Conservation (phyloP, 2,329 filamentous ascomycete species). For the Clonostachys rosea region DNA sequence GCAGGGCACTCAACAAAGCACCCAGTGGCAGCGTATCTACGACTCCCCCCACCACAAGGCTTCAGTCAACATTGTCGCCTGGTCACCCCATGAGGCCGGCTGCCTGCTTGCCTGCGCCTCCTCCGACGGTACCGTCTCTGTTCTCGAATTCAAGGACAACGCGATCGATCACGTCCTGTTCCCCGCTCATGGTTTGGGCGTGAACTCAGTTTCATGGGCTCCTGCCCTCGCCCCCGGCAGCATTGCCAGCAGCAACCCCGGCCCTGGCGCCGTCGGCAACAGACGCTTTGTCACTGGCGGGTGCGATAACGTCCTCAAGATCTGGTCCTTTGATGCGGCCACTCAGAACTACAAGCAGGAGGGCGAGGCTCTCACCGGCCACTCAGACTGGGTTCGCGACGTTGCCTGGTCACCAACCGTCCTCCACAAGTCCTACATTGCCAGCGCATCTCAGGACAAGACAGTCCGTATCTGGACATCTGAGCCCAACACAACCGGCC, state of each 20-base stretch:
- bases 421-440: slow-evolving; percentile 93
- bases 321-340: slow-evolving; percentile 78
- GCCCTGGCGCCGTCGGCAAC: slow-evolving; percentile 54
- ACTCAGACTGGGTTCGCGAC: slow-evolving; percentile 95
- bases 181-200: slow-evolving; percentile 86
- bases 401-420: slow-evolving; percentile 97
- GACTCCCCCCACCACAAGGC: slow-evolving; percentile 93
- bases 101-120: slow-evolving; percentile 93
- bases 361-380: slow-evolving; percentile 65
- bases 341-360: slow-evolving; percentile 58
- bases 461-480: slow-evolving; percentile 96
- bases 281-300: slow-evolving; percentile 91
- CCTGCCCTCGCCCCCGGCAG: slow-evolving; percentile 80
- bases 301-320: slow-evolving; percentile 87
- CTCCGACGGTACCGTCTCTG: slow-evolving; percentile 87
- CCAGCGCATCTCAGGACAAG: slow-evolving; percentile 92
- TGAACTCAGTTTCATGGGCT: slow-evolving; percentile 95
- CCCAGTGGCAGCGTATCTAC: slow-evolving; percentile 80
- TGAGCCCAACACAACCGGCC: slow-evolving; percentile 53
- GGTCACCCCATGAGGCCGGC: slow-evolving; percentile 95
- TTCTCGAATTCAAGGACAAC: slow-evolving; percentile 96
- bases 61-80: slow-evolving; percentile 92
- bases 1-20: slow-evolving; percentile 46
- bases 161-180: slow-evolving; percentile 87
- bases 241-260: slow-evolving; percentile 68